Base-by-base conservation (phyloP, 2,329 filamentous ascomycete genomes). In the Graphilbum sp. region DNA sequence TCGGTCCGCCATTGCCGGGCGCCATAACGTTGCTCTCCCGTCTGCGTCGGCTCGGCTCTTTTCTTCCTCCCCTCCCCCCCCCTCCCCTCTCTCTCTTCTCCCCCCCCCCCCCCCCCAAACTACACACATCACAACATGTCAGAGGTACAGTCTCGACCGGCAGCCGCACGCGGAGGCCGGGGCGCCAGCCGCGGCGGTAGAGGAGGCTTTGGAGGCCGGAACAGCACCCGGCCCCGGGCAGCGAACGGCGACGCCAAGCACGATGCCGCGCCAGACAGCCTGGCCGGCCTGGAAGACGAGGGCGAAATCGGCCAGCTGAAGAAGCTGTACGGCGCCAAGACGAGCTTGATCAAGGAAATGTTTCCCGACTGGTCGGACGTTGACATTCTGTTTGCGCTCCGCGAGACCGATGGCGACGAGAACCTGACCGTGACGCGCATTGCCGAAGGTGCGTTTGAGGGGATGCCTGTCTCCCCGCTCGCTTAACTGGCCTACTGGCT, bases 281-380 rank as follows among this genome's bases (percentile, higher is more conserved):
- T 65, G 54, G 60, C 72, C 46, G 64, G 71, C 48, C 71, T 80
- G 46, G 69, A 76, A 49, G 87, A 96, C 53, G 79, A 93, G 58
- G 82, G 84, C 58, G 87, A 95, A 60, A 72, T 96, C 48, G 83
- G 80, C 54, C 76, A 92, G 62, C 75, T 96, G 56, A 92, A 92
- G 72, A 86, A 84, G 67, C 77, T 83, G 58, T 90, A 93, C 56
- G 72, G 80, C 52, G 65, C 66, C 53, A 83, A 88, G 63, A 72
- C 94, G 50, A 67, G 68, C 45, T 75, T 79, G 52, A 76, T 98
- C 57, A 86, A 84, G 64, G 87, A 94, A 59, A 78, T 96, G 64
- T 95, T 94, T 65, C 76, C 84, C 43, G 80, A 86, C 60, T 96
- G 88, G 90, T 88, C 86, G 50, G 84, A 94, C 54, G 84, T 87